Evolutionary conservation across 2,329 filamentous ascomycete genomes (phyloP).

Genomic region (Xylaria sp.): DNA sequence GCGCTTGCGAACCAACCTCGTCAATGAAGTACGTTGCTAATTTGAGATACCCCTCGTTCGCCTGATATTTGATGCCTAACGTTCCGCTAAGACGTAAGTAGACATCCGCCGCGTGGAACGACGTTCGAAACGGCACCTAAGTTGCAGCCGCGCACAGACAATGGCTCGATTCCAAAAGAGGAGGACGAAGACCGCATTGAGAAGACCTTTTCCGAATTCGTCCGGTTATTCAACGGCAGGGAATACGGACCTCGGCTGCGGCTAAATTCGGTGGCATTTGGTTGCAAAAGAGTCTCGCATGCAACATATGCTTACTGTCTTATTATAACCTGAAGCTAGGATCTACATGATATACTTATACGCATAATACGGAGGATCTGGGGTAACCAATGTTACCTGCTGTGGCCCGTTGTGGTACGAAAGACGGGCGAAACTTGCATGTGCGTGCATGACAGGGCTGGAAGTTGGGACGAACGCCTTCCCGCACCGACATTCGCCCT

Average conservation of each 20-base stretch:
- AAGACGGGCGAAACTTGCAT: constrained; percentile 14
- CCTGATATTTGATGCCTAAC: not conserved
- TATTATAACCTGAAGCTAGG: constrained; percentile 7
- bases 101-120: constrained; percentile 2
- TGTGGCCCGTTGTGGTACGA: not conserved
- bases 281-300: constrained; percentile 30
- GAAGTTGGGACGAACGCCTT: constrained; percentile 27
- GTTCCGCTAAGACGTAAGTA: constrained; percentile 1
- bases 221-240: constrained; percentile 15
- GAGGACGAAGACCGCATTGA: constrained; percentile 14
- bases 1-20: not conserved
- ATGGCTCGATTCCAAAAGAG: not conserved
- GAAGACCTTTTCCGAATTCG: constrained; percentile 16
- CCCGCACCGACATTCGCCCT: not conserved
- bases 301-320: constrained; percentile 1
- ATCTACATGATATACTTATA: not conserved
- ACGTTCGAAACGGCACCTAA: not conserved
- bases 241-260: constrained; percentile 2
- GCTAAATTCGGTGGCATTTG: constrained; percentile 22
- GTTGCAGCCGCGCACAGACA: constrained; percentile 20
- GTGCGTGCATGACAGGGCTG: constrained; percentile 19
- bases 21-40: not conserved
- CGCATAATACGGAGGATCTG: constrained; percentile 4
- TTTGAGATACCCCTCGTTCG: not conserved
- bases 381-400: not conserved